Evolutionary conservation across 139 green algal genomes (phyloP), one percentile per base, ranked within the genome.

Genomic region (Chlorella sp.): DNA sequence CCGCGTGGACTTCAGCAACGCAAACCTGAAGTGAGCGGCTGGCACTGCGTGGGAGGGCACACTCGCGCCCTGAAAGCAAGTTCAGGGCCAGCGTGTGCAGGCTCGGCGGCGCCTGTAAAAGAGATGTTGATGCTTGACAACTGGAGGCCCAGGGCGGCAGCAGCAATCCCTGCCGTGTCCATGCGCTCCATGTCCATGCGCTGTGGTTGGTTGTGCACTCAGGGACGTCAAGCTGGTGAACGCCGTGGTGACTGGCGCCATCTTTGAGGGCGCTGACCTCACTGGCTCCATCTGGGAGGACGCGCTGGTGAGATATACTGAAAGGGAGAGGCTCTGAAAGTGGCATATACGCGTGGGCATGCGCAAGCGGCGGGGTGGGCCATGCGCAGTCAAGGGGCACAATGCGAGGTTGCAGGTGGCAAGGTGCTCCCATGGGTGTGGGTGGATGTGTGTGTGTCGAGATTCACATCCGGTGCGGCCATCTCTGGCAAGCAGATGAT

Each of bases 221-320:
- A 72, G 36, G 26, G 23, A 60, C 64, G 36, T 66, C 35, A 78
- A 77, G 61, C 74, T 84, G 27, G 67, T 79, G 35, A 87, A 86
- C 49, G 71, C 77, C 24, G 74, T 91, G 14, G 81, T 92, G 65
- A 91, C 91, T 30, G 89, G 90, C 24, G 74, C 82, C 22, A 90
- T 75, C 1, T 97, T 94, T 51, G 69, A 87, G 20, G 88, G 80
- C 26, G 83, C 95, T 23, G 88, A 98, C 75, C 72, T 99, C 51
- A 83, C 81, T 26, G 89, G 74, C 3, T 84, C 83, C 2, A 70
- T 84, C 35, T 99, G 97, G 83, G 94, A 97, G 78, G 93, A 97
- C 69, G 95, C 92, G 2, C 81, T 99, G 79, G 79, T 78, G 34
- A 30, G 70, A n/a, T n/a, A n/a, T n/a, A n/a, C n/a, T n/a, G n/a